These are phyloP conservation scores for Penicillium cataractarum DNA, from an alignment of 495 filamentous ascomycete genomes.

Conservation along the genomic window DNA sequence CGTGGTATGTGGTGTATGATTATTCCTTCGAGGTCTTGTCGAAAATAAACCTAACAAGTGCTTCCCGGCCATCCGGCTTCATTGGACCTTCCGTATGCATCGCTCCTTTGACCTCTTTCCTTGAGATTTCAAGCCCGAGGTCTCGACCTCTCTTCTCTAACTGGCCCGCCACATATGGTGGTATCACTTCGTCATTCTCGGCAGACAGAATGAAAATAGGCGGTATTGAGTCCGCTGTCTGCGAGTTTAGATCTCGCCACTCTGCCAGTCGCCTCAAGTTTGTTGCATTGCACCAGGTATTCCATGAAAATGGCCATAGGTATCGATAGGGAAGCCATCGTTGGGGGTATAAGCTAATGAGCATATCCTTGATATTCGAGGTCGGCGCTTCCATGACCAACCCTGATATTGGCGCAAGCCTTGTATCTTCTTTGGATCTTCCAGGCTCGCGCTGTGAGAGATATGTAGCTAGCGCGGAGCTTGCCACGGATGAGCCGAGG, in stretches of 20 bases:
- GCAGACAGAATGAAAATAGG: constrained; percentile 64
- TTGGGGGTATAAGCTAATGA: constrained; percentile 75
- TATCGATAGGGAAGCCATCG: constrained; percentile 81
- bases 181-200: constrained; percentile 70
- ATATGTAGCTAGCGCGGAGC: constrained; percentile 55
- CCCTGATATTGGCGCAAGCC: constrained; percentile 42
- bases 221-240: constrained; percentile 19
- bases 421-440: neutral
- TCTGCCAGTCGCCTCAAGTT: constrained; percentile 42
- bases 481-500: constrained; percentile 64
- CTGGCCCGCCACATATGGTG: constrained; percentile 55
- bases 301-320: constrained; percentile 57
- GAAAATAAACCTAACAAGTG: constrained; percentile 42
- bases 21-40: neutral
- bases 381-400: constrained; percentile 80
- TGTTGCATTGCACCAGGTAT: constrained; percentile 51
- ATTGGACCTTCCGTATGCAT: constrained; percentile 56
- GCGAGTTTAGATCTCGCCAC: constrained; percentile 15
- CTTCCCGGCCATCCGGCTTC: constrained; percentile 45
- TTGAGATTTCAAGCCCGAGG: constrained; percentile 34
- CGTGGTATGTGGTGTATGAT: too few species aligned
- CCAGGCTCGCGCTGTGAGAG: constrained; percentile 27
- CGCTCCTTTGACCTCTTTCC: constrained; percentile 47
- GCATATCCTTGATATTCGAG: constrained; percentile 70
- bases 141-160: constrained; percentile 43